These are phyloP conservation scores for Lentinus brumalis DNA, from an alignment of 768 basidiomycete genomes.

Conservation along the genomic window DNA sequence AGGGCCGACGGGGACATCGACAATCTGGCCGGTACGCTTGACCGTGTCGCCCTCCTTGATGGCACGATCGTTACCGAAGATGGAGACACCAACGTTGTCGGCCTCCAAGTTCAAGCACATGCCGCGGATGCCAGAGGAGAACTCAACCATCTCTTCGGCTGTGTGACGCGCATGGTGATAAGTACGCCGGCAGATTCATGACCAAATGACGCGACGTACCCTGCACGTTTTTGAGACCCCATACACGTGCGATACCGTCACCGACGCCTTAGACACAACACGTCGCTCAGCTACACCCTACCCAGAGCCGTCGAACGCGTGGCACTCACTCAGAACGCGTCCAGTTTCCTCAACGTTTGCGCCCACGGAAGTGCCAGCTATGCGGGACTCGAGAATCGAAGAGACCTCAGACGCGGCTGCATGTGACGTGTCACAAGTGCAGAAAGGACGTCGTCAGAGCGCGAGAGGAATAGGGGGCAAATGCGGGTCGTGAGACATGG, in stretches of 20 bases:
- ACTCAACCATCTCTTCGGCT: constrained; percentile 99
- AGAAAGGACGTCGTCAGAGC: constrained; percentile 17
- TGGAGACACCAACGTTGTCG: constrained; percentile 99
- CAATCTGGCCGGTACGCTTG: constrained; percentile 99
- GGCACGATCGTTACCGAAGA: constrained; percentile 97
- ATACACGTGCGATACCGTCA: constrained; percentile 99
- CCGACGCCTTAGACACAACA: constrained; percentile 71
- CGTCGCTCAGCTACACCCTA: constrained; percentile 31
- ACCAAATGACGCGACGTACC: constrained; percentile 48
- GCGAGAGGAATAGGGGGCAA: constrained; percentile 7
- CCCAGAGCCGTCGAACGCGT: neutral
- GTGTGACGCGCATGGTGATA: constrained; percentile 25
- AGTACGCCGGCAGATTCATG: constrained; percentile 16
- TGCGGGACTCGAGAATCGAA: constrained; percentile 98
- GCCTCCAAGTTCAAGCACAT: constrained; percentile 99
- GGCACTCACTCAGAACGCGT: constrained; percentile 88
- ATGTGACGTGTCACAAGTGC: constrained; percentile 37
- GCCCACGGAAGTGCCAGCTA: constrained; percentile 87
- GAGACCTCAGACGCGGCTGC: constrained; percentile 98
- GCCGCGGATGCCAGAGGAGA: constrained; percentile 99
- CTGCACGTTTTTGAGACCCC: constrained; percentile 98
- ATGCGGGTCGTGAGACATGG: constrained; percentile 19
- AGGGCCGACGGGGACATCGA: constrained; percentile 99
- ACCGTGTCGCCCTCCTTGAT: constrained; percentile 99
- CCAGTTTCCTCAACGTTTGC: constrained; percentile 99